Conservation (phyloP, 1,139 yeast species). For the Eremothecium gossypii region DNA sequence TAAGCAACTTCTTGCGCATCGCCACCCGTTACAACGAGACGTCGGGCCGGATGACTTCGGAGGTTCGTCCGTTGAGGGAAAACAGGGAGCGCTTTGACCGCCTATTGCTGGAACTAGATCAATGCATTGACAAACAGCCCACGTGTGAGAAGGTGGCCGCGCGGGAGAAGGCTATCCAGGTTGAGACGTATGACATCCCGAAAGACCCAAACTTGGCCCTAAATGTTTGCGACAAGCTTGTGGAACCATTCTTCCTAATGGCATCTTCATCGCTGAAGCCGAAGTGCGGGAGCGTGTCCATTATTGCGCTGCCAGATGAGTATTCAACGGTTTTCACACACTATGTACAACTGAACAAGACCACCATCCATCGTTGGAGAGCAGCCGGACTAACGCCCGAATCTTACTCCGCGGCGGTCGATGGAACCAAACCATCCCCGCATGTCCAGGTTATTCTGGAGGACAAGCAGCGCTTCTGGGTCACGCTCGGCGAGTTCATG, state of each 20-base stretch:
- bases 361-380: constrained; percentile 25
- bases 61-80: neutral
- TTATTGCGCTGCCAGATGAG: constrained; percentile 61
- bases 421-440: constrained; percentile 12
- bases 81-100: neutral
- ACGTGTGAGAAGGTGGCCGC: neutral
- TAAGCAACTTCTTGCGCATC: constrained; percentile 52
- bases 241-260: constrained; percentile 20
- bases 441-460: constrained; percentile 12
- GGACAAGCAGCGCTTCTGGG: constrained; percentile 24
- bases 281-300: constrained; percentile 65
- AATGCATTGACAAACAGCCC: neutral
- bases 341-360: constrained; percentile 32
- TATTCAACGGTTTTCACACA: constrained; percentile 58
- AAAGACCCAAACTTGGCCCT: constrained; percentile 17
- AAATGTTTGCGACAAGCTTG: constrained; percentile 17
- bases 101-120: neutral
- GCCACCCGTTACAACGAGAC: constrained; percentile 37
- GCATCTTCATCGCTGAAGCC: constrained; percentile 23
- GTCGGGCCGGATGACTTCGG: neutral
- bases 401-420: constrained; percentile 6
- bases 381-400: constrained; percentile 13
- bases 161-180: neutral
- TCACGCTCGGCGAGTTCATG: constrained; percentile 44
- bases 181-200: constrained; percentile 5